Evolutionary conservation across 2,329 filamentous ascomycete species (phyloP).

Genomic region (Penicillium sp.): DNA sequence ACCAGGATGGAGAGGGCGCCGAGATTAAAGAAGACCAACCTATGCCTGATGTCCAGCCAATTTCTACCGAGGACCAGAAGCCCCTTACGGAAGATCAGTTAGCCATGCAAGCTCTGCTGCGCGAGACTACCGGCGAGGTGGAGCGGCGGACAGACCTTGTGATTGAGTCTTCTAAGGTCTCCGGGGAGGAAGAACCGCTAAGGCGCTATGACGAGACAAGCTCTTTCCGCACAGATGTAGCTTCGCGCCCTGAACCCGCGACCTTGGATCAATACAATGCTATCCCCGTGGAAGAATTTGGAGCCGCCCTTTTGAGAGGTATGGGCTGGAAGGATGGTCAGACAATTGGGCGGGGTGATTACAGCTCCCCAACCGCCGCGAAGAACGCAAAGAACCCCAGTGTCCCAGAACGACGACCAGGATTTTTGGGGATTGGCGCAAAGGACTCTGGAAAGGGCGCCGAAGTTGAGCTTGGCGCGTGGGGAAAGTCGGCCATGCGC

Average conservation of each 20-base stretch:
- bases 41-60: constrained; percentile 29
- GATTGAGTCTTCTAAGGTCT: constrained; percentile 47
- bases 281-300: constrained; percentile 93
- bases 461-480: constrained; percentile 74
- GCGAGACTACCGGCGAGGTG: constrained; percentile 50
- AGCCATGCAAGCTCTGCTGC: constrained; percentile 68
- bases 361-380: constrained; percentile 42
- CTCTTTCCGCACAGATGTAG: constrained; percentile 69
- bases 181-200: constrained; percentile 19
- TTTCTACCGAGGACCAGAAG: constrained; percentile 25
- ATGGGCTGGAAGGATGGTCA: constrained; percentile 90
- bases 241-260: constrained; percentile 71
- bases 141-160: constrained; percentile 52
- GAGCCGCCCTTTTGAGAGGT: constrained; percentile 81
- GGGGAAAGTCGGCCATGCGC: constrained; percentile 66
- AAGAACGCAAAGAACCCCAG: constrained; percentile 61
- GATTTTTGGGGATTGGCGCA: constrained; percentile 83
- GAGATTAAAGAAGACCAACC: constrained; percentile 28
- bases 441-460: constrained; percentile 65
- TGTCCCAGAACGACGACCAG: constrained; percentile 69
- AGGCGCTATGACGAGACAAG: constrained; percentile 49
- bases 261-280: constrained; percentile 82
- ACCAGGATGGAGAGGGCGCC: constrained; percentile 13
- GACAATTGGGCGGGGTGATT: constrained; percentile 57
- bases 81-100: constrained; percentile 60